Evolutionary conservation across 257 asterid species (phyloP), one percentile per base, ranked within the genome.

Genomic region (Hygrophila difformis): DNA sequence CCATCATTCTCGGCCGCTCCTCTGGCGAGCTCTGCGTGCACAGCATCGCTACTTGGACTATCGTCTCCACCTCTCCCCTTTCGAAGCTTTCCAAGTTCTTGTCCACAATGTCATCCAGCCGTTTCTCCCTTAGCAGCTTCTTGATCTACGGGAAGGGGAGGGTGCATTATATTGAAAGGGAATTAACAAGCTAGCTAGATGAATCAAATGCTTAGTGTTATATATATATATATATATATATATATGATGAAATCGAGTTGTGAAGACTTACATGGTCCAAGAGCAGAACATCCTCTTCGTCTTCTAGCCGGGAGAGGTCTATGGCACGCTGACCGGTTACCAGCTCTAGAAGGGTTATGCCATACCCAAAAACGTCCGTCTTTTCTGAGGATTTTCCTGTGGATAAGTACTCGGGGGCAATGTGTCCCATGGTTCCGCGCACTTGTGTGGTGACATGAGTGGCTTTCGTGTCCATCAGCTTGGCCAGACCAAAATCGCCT

Each of bases 371-470:
- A 2, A 87, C 95, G 56, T 84, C 97, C 0, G 97, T 84, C 69
- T 81, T 84, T 11, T 81, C 95, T 0, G 94, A 87, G 5, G 95
- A 84, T 63, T 84, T 84, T 23, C 97, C 97, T 0, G 94, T 87
- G 1, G 97, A 78, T 53, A 87, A 57, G 54, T 87, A 87, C 64
- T 84, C 97, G 0, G 95, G 97, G 19, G 97, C 97, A 26, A 87
- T 87, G 48, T 87, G 97, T 23, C 97, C 97, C 97, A 87, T 87
- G 1, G 97, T 87, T 41, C 97, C 97, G 2, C 97, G 95, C 44
- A 87, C 76, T 65, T 76, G 94, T 43, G 97, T 87, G 2, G 97
- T 87, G 11, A 87, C 66, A 16, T 87, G 95, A 1, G 97, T 87
- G 2, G 60, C 71, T 28, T 80, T 70, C 0, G 88, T 42, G 56